Evolutionary conservation across 441 rosid genomes (phyloP).

Genomic region (Corymbia calophylla): DNA sequence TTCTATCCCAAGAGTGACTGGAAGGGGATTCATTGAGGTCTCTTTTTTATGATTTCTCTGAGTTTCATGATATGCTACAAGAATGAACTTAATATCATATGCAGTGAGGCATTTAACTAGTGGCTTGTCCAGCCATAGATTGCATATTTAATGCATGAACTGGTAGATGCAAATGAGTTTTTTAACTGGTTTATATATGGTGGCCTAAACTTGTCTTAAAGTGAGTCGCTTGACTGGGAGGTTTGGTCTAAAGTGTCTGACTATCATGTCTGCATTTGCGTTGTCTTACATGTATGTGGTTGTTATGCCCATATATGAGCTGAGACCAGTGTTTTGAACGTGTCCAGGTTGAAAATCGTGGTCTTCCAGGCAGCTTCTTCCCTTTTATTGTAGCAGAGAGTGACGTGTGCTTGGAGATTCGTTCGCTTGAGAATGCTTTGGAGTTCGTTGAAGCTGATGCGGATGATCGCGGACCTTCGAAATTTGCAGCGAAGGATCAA

Average conservation of each 20-base stretch:
- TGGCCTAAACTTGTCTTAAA: not conserved
- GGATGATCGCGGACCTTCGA: slow-evolving; percentile 18
- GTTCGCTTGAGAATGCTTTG: slow-evolving; percentile 58
- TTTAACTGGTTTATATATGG: not conserved
- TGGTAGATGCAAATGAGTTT: not conserved
- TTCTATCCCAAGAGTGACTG: slow-evolving; percentile 47
- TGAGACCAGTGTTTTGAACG: slow-evolving; percentile 10
- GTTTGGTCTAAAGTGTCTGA: not conserved
- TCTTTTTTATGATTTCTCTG: slow-evolving; percentile 1
- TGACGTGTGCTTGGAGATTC: slow-evolving; percentile 76
- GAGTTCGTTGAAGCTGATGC: slow-evolving; percentile 45
- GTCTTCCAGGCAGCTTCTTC: slow-evolving; percentile 74
- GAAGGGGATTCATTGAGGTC: slow-evolving; percentile 96
- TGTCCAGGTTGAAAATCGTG: slow-evolving; percentile 78
- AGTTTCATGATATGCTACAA: not conserved
- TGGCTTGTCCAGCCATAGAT: not conserved
- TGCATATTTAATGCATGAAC: not conserved
- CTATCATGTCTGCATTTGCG: not conserved
- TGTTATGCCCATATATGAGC: not conserved
- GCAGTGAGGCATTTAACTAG: not conserved
- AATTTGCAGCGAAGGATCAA: slow-evolving; percentile 42
- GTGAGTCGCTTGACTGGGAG: not conserved
- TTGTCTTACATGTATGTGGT: not conserved
- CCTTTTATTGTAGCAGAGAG: slow-evolving; percentile 85
- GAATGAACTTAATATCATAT: not conserved